These are phyloP conservation scores for Paramecium sonneborni DNA, from an alignment of 73 alveolate genomes.

Conservation along the genomic window DNA sequence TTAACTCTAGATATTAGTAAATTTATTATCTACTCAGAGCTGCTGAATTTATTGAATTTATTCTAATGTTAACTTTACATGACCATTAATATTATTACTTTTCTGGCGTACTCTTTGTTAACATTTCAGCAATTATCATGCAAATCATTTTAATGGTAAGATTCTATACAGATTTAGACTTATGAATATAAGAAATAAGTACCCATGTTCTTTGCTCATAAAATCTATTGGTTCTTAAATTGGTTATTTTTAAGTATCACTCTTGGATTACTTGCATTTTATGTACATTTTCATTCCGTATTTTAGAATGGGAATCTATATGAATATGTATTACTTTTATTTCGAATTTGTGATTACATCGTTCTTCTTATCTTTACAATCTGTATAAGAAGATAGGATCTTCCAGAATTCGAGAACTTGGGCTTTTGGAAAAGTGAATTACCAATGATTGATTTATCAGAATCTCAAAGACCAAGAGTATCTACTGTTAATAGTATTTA, in stretches of 20 bases:
- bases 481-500: neutral
- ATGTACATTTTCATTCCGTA: neutral
- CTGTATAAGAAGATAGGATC: neutral
- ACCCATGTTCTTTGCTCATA: slow-evolving; percentile 28
- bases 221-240: slow-evolving; percentile 19
- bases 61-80: neutral
- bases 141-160: slow-evolving; percentile 34
- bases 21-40: neutral
- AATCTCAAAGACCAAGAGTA: neutral
- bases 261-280: neutral
- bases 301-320: neutral
- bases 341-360: neutral
- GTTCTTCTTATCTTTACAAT: neutral
- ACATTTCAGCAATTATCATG: slow-evolving; percentile 18
- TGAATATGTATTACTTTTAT: neutral
- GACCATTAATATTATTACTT: neutral
- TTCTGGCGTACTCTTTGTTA: neutral
- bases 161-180: neutral
- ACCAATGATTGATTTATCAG: neutral
- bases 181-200: slow-evolving; percentile 14
- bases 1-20: slow-evolving; percentile 22
- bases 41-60: slow-evolving; percentile 19
- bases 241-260: neutral
- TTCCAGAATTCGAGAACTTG: neutral
- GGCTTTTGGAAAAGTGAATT: neutral